Conservation (phyloP, 768 basidiomycete genomes). For the Russula foetens region DNA sequence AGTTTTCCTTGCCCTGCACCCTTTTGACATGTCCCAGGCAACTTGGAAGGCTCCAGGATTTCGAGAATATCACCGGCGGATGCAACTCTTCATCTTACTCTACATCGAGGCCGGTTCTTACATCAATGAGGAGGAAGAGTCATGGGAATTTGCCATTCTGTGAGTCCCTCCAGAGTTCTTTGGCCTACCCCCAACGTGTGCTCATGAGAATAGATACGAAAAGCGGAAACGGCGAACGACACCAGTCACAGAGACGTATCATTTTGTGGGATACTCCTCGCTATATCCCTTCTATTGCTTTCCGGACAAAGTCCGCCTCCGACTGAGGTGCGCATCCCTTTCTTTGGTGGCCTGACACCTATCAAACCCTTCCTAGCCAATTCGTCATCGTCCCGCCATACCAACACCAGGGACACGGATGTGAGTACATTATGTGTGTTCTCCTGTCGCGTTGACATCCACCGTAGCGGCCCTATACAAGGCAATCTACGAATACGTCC, state of each 20-base stretch:
- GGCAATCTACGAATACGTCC: constrained; percentile 72
- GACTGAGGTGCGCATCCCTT: constrained; percentile 57
- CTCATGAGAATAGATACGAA: constrained; percentile 56
- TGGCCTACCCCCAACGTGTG: background rate
- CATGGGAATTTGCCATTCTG: constrained; percentile 90
- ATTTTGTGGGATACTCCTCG: constrained; percentile 92
- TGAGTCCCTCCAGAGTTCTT: constrained; percentile 31
- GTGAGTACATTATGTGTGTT: constrained; percentile 37
- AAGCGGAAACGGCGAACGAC: constrained; percentile 56
- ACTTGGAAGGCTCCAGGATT: constrained; percentile 86
- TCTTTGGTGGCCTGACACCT: background rate
- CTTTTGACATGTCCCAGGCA: constrained; percentile 36
- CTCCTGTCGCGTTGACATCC: background rate
- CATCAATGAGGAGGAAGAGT: constrained; percentile 87
- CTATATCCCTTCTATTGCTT: constrained; percentile 95
- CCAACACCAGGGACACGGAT: constrained; percentile 85
- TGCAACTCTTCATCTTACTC: constrained; percentile 91
- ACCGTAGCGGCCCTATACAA: constrained; percentile 74
- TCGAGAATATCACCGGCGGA: constrained; percentile 79
- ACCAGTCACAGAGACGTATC: constrained; percentile 56
- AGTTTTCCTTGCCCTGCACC: background rate
- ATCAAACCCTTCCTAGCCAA: constrained; percentile 48
- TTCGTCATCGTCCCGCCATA: constrained; percentile 90
- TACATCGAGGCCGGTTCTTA: constrained; percentile 96
- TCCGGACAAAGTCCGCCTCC: constrained; percentile 81